Evolutionary conservation across 345 rosid species (phyloP).

Genomic region (Mangifera indica): DNA sequence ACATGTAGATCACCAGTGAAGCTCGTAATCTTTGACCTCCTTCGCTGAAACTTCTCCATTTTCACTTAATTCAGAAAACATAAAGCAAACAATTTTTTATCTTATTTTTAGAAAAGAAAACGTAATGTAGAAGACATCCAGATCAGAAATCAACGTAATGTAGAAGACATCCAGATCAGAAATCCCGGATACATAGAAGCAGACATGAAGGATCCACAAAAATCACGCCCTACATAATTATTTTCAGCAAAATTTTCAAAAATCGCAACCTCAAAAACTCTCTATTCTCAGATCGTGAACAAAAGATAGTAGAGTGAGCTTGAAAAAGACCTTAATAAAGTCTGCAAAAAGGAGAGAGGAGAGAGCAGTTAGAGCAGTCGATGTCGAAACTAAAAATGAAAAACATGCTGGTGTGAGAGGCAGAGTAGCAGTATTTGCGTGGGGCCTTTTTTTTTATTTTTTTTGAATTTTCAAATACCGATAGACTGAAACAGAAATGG

Average conservation of each 20-base stretch:
- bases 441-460: neutral
- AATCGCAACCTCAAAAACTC: constrained; percentile 1
- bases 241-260: neutral
- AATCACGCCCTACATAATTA: constrained; percentile 8
- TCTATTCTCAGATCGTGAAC: constrained; percentile 27
- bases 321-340: neutral
- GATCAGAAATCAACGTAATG: no score
- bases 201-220: constrained; percentile 28
- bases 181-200: constrained; percentile 7
- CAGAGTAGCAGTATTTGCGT: constrained; percentile 4
- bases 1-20: constrained; percentile 30
- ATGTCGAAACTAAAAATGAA: neutral
- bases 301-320: constrained; percentile 15
- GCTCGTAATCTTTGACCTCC: constrained; percentile 32
- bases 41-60: constrained; percentile 52
- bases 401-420: constrained; percentile 1
- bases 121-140: no score
- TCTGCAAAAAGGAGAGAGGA: constrained; percentile 7
- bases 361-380: constrained; percentile 6
- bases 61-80: constrained; percentile 30
- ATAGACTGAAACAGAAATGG: constrained; percentile 21
- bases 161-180: constrained; percentile 36
- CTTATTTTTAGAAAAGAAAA: neutral
- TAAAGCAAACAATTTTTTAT: neutral
- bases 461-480: constrained; percentile 75